Evolutionary conservation across 768 basidiomycete species (phyloP), one percentile per base, ranked within the genome.

Genomic region (Hygrophoropsis aurantiaca): DNA sequence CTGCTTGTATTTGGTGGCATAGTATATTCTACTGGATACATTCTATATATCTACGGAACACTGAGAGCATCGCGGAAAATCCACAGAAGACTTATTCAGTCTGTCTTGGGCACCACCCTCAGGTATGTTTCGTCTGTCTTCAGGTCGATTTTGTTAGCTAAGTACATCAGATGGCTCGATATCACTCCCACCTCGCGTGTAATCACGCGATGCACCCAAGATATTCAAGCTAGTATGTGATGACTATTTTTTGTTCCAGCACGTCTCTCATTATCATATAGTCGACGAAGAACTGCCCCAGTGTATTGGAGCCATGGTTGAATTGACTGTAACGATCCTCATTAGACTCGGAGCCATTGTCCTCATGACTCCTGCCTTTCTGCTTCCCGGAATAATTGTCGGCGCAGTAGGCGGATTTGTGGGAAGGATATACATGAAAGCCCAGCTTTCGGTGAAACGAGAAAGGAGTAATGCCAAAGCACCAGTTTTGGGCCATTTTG

Each of bases 141-240:
- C 43, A 33, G 20, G 13, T 40, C 7, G 7, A 62, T 66, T 2
- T 69, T n/a, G n/a, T 72, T 21, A 34, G 57, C 65, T 48, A 66
- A 60, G 66, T 55, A 25, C 59, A 57, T 18, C 20, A 74, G 78
- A 49, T 79, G 74, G 73, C 64, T 80, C 8, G 78, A 80, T 50
- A 70, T 60, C 5, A 76, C 74, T 2, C 78, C 78, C 1, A 70
- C 70, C 0, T 75, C 77, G 11, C 77, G 85, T 4, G 77, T 89
- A 42, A 79, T 86, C 35, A 69, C 82, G 24, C 74, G 85, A 42
- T 80, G 80, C 59, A 87, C 85, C 1, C 78, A 83, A 44, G 85
- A 87, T 57, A 83, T 86, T 18, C 61, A 54, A 39, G 39, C 47
- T 18, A 52, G 70, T 62, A 47, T 30, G n/a, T n/a, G 53, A 51